phyloP scores from a whole-genome alignment of 73 alveolate genomes.

The Paramecium caudatum region DNA sequence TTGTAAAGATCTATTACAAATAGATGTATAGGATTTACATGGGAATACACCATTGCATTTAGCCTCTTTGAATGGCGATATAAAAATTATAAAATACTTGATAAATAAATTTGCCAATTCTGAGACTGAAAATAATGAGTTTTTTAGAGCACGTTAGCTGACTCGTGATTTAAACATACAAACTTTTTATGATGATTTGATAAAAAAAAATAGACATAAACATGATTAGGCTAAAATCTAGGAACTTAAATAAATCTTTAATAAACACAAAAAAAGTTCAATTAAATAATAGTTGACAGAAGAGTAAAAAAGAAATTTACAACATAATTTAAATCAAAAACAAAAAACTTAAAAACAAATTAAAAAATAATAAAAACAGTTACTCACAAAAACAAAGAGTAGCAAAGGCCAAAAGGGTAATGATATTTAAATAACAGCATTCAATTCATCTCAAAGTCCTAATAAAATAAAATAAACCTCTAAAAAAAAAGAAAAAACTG shows the following conservation, averaged over 20 bases:
- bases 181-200: not conserved
- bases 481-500: not conserved
- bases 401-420: too few species aligned
- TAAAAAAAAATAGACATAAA: not conserved
- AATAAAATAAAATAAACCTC: too few species aligned
- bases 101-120: slow-evolving; percentile 63
- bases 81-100: slow-evolving; percentile 59
- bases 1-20: not conserved
- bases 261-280: not conserved
- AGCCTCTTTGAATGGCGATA: slow-evolving; percentile 74
- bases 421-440: too few species aligned
- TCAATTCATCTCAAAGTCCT: too few species aligned
- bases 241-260: not conserved
- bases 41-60: slow-evolving; percentile 78
- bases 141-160: slow-evolving; percentile 44
- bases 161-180: not conserved
- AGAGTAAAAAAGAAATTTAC: too few species aligned
- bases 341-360: too few species aligned
- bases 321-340: too few species aligned
- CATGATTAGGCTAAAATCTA: not conserved
- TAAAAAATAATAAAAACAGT: too few species aligned
- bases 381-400: too few species aligned
- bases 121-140: slow-evolving; percentile 29
- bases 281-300: too few species aligned
- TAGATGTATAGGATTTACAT: slow-evolving; percentile 27